Evolutionary conservation across 495 filamentous ascomycete species (phyloP).

Genomic region (Xylaria sp.): DNA sequence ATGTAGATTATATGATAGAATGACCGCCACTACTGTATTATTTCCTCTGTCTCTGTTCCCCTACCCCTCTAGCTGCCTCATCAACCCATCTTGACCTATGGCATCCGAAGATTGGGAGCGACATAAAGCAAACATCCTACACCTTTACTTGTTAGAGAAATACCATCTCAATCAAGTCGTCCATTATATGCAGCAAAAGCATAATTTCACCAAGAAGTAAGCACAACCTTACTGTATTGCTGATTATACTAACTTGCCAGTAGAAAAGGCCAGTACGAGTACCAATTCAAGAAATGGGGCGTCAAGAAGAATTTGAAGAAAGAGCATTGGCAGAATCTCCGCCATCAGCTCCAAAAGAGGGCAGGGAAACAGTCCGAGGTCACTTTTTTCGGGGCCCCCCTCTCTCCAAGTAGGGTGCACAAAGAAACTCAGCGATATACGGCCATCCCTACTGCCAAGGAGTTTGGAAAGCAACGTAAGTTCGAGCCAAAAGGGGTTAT

Average conservation of each 20-base stretch:
- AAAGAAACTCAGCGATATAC: conserved; percentile 10
- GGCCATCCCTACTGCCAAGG: neutral
- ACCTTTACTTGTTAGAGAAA: conserved; percentile 3
- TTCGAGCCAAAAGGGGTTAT: neutral
- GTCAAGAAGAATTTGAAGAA: conserved; percentile 14
- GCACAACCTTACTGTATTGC: neutral
- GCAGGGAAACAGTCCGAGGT: neutral
- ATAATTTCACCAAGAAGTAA: conserved; percentile 17
- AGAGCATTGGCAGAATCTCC: conserved; percentile 7
- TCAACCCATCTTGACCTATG: neutral
- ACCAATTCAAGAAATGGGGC: conserved; percentile 19
- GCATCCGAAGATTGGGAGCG: conserved; percentile 15
- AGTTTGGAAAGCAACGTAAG: conserved; percentile 7
- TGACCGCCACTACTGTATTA: neutral
- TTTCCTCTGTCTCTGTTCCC: neutral
- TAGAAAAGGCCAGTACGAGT: conserved; percentile 5
- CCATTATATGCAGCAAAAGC: conserved; percentile 8
- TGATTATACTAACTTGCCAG: neutral
- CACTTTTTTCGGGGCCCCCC: neutral
- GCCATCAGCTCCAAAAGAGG: neutral
- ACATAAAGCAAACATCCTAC: neutral
- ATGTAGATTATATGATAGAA: neutral
- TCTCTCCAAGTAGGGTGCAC: neutral
- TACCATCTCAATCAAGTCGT: neutral
- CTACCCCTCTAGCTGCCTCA: neutral